Conservation (phyloP, 129 eudicot species). For the Heracleum sosnowskyi region DNA sequence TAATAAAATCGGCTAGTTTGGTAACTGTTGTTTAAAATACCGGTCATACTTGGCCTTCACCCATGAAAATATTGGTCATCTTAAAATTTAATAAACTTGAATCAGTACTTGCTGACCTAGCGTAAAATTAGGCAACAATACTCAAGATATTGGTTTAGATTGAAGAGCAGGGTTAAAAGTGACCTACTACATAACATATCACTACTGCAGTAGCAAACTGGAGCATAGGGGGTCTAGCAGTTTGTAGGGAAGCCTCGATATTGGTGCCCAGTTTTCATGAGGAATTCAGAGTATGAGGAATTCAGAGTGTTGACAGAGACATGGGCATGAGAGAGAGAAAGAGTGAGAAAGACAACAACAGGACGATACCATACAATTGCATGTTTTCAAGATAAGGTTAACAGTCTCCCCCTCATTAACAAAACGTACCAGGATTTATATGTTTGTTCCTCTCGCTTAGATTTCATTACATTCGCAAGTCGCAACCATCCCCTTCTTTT, state of each 20-base stretch:
- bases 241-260: constrained; percentile 6
- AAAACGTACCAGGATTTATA: neutral
- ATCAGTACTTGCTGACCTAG: too few relatives aligned
- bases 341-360: neutral
- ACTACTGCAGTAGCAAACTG: neutral
- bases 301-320: neutral
- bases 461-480: neutral
- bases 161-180: too few relatives aligned
- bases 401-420: neutral
- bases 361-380: neutral
- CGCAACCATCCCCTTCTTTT: neutral
- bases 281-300: neutral
- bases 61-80: too few relatives aligned
- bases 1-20: too few relatives aligned
- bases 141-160: too few relatives aligned
- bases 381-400: neutral
- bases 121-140: too few relatives aligned
- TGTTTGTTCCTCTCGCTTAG: neutral
- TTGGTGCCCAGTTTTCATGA: neutral
- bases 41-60: too few relatives aligned
- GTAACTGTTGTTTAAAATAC: too few relatives aligned
- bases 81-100: too few relatives aligned
- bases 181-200: too few relatives aligned
- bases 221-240: neutral
- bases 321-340: neutral